Base-by-base conservation (phyloP, 768 basidiomycete species). In the Boletales sp. region DNA sequence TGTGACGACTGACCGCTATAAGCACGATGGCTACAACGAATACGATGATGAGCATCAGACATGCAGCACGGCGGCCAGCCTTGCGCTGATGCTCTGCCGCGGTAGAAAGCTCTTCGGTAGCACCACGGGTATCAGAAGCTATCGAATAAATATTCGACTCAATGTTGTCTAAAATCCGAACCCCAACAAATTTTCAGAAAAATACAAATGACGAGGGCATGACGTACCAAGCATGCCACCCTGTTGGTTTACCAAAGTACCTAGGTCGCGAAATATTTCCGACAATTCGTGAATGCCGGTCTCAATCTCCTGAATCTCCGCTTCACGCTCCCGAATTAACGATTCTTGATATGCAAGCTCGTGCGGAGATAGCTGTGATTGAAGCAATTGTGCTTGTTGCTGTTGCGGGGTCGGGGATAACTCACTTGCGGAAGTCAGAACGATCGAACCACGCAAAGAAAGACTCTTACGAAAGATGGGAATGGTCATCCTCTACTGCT, bases 341-440 rank as follows among this genome's bases (percentile, higher is more conserved):
- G 91, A 90, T 65, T 99, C 95, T 67, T 98, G 97, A 65, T 94
- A 94, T 13, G 91, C 91, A 19, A 98, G 79, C 69, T 97, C 95
- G 52, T 90, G 87, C 0, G 90, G 89, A 2, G 89, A 91, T n/a
- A 92, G 72, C 52, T 87, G 85, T 7, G 72, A 72, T 61, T 90
- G 85, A 27, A 90, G 65, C 0, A 83, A 69, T 58, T 87, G 85
- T 0, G 81, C 84, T 64, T 87, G 86, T 50, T 83, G 80, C 56
- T 86, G 80, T 40, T 79, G 77, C 4, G 81, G 76, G 4, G 77
- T 73, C 44, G 76, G 66, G 15, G 68, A 65, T 61, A 55, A 72
- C 66, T 61, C 69, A 53, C 61, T 72, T 62, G 51, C 43, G 27
- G 36, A 42, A 21, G 45, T 56, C 29, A 57, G 52, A 35, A 8